These are phyloP conservation scores for Cyclocybe cylindracea DNA, from an alignment of 768 basidiomycete genomes.

Conservation along the genomic window DNA sequence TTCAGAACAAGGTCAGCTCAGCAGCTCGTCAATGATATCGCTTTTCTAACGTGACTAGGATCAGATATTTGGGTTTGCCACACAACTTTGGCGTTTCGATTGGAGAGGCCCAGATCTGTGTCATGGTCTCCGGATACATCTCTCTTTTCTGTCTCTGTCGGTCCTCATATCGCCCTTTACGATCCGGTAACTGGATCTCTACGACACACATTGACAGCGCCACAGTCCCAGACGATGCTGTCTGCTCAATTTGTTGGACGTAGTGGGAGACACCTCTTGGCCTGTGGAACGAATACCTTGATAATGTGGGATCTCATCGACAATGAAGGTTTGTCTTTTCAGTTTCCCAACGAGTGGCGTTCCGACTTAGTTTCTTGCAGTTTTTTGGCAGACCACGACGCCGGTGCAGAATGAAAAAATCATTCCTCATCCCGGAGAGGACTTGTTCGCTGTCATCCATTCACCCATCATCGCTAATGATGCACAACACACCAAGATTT, in stretches of 20 bases:
- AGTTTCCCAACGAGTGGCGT: neutral
- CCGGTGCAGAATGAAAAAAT: constrained; percentile 39
- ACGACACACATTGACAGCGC: constrained; percentile 58
- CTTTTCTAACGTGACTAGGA: neutral
- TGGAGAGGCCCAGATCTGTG: constrained; percentile 61
- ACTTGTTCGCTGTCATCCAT: constrained; percentile 62
- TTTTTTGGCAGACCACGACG: constrained; percentile 56
- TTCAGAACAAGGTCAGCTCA: constrained; percentile 21
- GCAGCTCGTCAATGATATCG: constrained; percentile 16
- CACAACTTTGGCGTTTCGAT: constrained; percentile 69
- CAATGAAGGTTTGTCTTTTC: constrained; percentile 51
- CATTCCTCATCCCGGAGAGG: constrained; percentile 56
- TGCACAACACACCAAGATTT: constrained; percentile 37
- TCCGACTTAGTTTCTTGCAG: constrained; percentile 33
- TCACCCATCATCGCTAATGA: constrained; percentile 26
- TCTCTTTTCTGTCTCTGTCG: constrained; percentile 74
- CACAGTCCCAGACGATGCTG: constrained; percentile 47
- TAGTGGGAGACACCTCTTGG: constrained; percentile 70
- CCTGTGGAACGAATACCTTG: constrained; percentile 48
- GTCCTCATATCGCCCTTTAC: constrained; percentile 70
- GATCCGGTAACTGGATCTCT: constrained; percentile 65
- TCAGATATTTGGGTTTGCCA: constrained; percentile 81
- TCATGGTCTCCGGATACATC: constrained; percentile 89
- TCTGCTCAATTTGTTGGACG: constrained; percentile 68
- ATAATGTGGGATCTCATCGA: constrained; percentile 74